Evolutionary conservation across 345 rosid species (phyloP).

Genomic region (Euclidium syriacum): DNA sequence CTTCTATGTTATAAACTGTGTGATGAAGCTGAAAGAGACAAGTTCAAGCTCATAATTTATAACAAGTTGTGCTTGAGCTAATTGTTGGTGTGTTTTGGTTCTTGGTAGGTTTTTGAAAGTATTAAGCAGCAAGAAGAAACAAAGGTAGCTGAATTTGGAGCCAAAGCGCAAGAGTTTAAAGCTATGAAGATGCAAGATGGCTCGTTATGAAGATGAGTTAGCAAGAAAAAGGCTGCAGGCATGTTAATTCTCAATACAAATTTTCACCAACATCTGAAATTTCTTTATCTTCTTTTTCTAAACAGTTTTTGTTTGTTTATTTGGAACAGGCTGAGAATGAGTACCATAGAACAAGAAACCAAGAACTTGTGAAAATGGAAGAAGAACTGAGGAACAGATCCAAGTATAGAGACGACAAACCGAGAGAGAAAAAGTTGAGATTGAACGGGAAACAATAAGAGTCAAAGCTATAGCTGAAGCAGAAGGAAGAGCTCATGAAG

Average conservation of each 20-base stretch:
- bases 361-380: slow-evolving; percentile 74
- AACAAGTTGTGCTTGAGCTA: neutral
- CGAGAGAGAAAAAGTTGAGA: slow-evolving; percentile 81
- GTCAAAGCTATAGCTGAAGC: slow-evolving; percentile 84
- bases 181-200: slow-evolving; percentile 71
- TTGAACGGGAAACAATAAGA: too few relatives aligned
- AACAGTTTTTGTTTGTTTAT: neutral
- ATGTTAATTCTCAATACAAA: slow-evolving; percentile 15
- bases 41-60: too few relatives aligned
- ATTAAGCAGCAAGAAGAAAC: slow-evolving; percentile 66
- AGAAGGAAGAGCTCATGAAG: slow-evolving; percentile 87
- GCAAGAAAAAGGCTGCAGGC: slow-evolving; percentile 95
- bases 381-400: slow-evolving; percentile 87
- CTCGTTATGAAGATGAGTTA: too few relatives aligned
- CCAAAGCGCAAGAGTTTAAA: slow-evolving; percentile 57
- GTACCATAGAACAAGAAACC: slow-evolving; percentile 64
- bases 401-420: slow-evolving; percentile 75
- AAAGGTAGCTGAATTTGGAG: slow-evolving; percentile 44
- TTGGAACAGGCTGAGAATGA: slow-evolving; percentile 73
- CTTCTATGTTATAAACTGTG: too few relatives aligned
- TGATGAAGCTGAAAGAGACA: too few relatives aligned
- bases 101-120: slow-evolving; percentile 52
- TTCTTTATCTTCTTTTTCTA: neutral
- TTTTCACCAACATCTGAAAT: neutral
- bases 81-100: neutral